Base-by-base conservation (phyloP, 495 filamentous ascomycete genomes). In the Daldinia grandis region DNA sequence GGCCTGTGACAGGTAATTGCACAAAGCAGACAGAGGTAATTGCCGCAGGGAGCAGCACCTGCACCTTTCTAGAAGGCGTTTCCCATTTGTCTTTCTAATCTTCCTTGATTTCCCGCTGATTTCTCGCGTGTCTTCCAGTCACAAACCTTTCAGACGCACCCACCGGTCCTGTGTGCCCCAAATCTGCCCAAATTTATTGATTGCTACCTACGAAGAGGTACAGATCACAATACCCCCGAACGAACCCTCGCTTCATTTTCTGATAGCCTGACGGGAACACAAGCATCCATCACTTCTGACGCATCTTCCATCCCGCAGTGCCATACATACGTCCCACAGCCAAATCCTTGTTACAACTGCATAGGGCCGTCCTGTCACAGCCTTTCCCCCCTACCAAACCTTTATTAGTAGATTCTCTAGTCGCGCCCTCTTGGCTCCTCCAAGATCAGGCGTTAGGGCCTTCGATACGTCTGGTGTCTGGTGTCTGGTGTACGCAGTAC, bases 291-390 rank as follows among this genome's bases (percentile, higher is more conserved):
- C 66, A 62, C 31, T 50, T 50, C 62, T 74, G 66, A 66, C 66
- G 62, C 66, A 74, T 70, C 66, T 62, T 74, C 50, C 59, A 53
- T 62, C 53, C 64, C 42, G 58, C 60, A 30, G 69, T 72, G 61
- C 35, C 69, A 64, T 72, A 60, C 69, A 64, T 72, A 64, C 61
- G 69, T 72, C 64, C 70, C 70, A 73, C 65, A 68, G 62, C 60
- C 47, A 50, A 68, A 73, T 73, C 70, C 70, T 73, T 73, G 70
- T 62, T 58, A 65, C 61, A 37, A 70, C 71, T 70, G 71, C 71
- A 74, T 70, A 69, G 62, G 66, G 66, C 66, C 71, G 66, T 74
- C 58, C 66, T 70, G 71, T 74, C 71, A 74, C 66, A 66, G 62
- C 58, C 44, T 63, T 54, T 47, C 27, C 30, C 57, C 66, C 42